Conservation (phyloP, 768 basidiomycete species). For the Candolleomyces eurysporus region DNA sequence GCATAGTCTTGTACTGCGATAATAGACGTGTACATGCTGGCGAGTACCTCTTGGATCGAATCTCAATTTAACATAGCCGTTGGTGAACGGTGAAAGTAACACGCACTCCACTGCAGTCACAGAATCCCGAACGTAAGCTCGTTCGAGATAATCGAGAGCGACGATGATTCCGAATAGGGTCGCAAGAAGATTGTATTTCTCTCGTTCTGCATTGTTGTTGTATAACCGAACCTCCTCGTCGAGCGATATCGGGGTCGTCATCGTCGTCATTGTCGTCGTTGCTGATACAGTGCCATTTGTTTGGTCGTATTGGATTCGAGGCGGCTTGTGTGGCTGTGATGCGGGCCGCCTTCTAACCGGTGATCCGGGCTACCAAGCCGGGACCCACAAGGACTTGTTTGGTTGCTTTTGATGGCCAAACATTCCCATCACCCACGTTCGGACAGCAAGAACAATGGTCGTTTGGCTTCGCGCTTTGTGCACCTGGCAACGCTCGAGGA, state of each 20-base stretch:
- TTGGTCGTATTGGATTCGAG: too few species aligned
- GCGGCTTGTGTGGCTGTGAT: too few species aligned
- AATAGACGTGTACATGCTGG: constrained; percentile 93
- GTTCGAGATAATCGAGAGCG: constrained; percentile 89
- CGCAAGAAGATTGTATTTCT: constrained; percentile 82
- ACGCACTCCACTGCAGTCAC: constrained; percentile 87
- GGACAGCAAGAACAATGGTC: neutral
- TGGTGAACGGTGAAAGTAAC: neutral
- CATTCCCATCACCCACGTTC: neutral
- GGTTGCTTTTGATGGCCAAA: too few species aligned
- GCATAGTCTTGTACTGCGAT: constrained; percentile 96
- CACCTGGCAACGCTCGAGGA: neutral
- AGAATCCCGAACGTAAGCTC: constrained; percentile 92
- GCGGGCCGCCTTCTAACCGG: too few species aligned
- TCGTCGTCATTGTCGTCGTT: neutral
- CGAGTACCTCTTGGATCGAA: constrained; percentile 71
- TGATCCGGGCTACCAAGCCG: too few species aligned
- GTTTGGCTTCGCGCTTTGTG: neutral
- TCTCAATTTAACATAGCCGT: constrained; percentile 24
- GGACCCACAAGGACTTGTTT: too few species aligned
- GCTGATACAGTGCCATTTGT: neutral
- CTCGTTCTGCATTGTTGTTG: constrained; percentile 84
- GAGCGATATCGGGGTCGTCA: constrained; percentile 30
- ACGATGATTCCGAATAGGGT: constrained; percentile 93
- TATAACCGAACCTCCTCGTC: constrained; percentile 93